Percentiles rank a stretch among this genome's conserved stretches.
These are phyloP conservation scores for Erigeron canadensis DNA, from an alignment of 129 eudicot genomes.

Conservation along the genomic window DNA sequence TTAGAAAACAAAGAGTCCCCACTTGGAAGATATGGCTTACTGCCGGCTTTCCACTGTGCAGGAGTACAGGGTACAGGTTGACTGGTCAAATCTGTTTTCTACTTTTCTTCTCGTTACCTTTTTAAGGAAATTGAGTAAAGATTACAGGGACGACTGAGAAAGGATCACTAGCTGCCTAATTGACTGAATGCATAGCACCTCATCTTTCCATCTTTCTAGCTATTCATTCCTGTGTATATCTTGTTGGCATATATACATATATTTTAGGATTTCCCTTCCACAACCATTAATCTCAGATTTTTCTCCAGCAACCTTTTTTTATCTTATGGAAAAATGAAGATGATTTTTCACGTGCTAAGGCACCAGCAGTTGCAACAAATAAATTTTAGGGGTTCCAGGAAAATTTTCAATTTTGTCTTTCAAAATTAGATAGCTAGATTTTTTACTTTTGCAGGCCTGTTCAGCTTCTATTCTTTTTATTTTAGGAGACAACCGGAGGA, in stretches of 20 bases:
- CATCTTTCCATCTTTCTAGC: conserved; percentile 11
- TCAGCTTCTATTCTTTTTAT: conserved; percentile 6
- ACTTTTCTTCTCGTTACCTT: conserved; percentile 38
- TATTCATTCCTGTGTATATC: neutral
- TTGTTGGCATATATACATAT: neutral
- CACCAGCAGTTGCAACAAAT: neutral
- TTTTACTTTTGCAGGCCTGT: conserved; percentile 32
- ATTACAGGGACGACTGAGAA: conserved; percentile 32
- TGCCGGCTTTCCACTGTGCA: conserved; percentile 91
- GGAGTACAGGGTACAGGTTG: conserved; percentile 91
- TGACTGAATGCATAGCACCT: conserved; percentile 18
- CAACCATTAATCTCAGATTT: neutral
- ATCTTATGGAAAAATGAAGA: neutral
- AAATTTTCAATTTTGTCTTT: neutral
- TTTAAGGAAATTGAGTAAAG: conserved; percentile 33
- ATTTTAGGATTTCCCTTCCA: neutral
- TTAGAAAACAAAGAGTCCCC: conserved; percentile 5
- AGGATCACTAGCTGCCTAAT: conserved; percentile 33
- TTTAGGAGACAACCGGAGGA: conserved; percentile 8
- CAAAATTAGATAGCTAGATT: conserved; percentile 18
- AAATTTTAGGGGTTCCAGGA: neutral
- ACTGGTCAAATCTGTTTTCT: conserved; percentile 45
- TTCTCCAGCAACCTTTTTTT: neutral
- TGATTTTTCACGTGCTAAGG: neutral
- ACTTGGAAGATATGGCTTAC: conserved; percentile 63